A percentile compares a stretch with the other conserved stretches of the same genome.
Evolutionary conservation across 2,329 filamentous ascomycete species (phyloP).

Genomic region (Neofusicoccum sp.): DNA sequence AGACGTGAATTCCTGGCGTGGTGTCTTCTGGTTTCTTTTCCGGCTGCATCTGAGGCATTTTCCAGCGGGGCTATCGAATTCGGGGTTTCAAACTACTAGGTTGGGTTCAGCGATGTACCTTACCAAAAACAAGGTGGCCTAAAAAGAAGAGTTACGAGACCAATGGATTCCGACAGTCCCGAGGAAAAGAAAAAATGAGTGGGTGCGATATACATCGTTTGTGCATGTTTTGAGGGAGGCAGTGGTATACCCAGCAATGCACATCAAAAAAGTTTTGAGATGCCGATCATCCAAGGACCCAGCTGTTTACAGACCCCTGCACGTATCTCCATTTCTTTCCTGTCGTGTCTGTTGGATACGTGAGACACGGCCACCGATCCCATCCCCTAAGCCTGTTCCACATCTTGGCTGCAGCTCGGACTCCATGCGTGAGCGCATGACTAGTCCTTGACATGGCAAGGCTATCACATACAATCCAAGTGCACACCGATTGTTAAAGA

Average conservation of each 20-base stretch:
- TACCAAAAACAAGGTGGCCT: constrained; percentile 18
- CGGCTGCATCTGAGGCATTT: constrained; percentile 18
- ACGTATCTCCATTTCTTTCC: not conserved
- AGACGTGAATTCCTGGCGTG: constrained; percentile 4
- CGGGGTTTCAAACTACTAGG: constrained; percentile 10
- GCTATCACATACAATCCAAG: no score
- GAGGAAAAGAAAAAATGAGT: constrained; percentile 1
- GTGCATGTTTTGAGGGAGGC: constrained; percentile 12
- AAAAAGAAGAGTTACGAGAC: constrained; percentile 19
- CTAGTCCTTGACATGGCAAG: no score
- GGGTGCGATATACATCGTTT: constrained; percentile 8
- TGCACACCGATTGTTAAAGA: not conserved
- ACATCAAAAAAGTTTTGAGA: constrained; percentile 14
- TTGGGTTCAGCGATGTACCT: constrained; percentile 17
- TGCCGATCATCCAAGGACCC: not conserved
- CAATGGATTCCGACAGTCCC: constrained; percentile 14
- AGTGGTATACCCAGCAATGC: constrained; percentile 18
- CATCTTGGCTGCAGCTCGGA: no score
- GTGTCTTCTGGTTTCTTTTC: constrained; percentile 19
- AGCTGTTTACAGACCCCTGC: not conserved
- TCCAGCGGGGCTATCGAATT: constrained; percentile 18
- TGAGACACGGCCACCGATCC: no score
- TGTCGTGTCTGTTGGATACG: no score
- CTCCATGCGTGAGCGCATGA: no score
- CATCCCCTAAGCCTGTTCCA: not conserved